Evolutionary conservation across 1,284 basidiomycete species (phyloP), one percentile per base, ranked within the genome.

Genomic region (Moniliophthora roreri): DNA sequence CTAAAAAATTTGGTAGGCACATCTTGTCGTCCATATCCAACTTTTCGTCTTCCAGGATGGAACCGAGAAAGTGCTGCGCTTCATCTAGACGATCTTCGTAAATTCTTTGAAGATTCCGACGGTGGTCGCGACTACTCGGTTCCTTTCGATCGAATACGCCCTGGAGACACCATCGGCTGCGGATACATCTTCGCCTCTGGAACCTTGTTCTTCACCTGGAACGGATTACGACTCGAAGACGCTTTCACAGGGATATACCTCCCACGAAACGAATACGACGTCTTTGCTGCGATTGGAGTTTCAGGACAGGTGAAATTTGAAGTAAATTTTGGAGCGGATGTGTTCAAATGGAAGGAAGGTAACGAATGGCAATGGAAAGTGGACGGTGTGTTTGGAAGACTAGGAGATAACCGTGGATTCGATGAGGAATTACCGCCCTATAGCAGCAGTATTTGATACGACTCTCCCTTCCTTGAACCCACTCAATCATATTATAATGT

Each of bases 11-110:
- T n/a, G n/a, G n/a, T 52, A 87, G 85, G 86, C 4, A 84, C 80
- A 6, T 72, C 82, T n/a, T 86, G 83, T 60, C 72, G 72, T 13
- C 85, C 86, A 4, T 87, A 87, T 58, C 86, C 85, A 3, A 65
- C 69, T 0, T 85, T 78, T 69, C 77, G 85, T 20, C 73, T 86
- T 37, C 85, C 86, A n/a, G 86, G 86, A 0, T 88, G 86, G 85
- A 84, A 89, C 60, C 70, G 86, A 38, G 70, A 79, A 26, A 85
- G 84, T 55, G 81, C 79, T 0, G 86, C 76, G 0, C 70, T 87
- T 21, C 85, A 88, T 60, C 74, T 88, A 32, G 86, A 88, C 61
- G 86, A 89, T 66, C 71, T 84, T 61, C 78, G 83, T 60, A 87
- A 86, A 62, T 89, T 86, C 72, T 87, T 81, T 60, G 84, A 87